Evolutionary conservation across 495 filamentous ascomycete genomes (phyloP), one percentile per base, ranked within the genome.

Genomic region (Cercophora sp.): DNA sequence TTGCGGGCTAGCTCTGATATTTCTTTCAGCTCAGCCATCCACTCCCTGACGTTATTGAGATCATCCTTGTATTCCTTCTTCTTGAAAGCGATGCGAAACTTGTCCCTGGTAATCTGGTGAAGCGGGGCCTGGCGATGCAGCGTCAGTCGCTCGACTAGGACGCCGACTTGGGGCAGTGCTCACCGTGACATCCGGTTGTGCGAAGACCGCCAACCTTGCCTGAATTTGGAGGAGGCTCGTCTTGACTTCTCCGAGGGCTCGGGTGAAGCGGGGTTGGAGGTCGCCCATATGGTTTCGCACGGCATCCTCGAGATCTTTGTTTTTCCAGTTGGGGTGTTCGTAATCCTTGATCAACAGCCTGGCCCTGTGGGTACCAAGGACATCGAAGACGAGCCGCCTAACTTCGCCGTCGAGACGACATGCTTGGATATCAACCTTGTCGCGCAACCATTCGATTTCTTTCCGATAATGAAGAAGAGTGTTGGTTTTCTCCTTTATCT

Each of bases 1-100:
- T 22, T 19, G 5, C 27, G 29, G 9, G 48, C 48, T 8, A 51
- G 48, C 16, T 51, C 41, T 25, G 34, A 10, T 5, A 51, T 51
- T 22, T 36, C 22, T 25, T 27, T 51, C 48, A 39, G 35, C 48
- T 51, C 48, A 0, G 34, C n/a, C 19, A 51, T 41, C 48, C 35
- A 51, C 4, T 41, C 48, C 34, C 41, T 51, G 34, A 51, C 22
- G 4, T 26, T 39, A 16, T 5, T 25, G n/a, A 51, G 39, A 26
- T 51, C 48, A 4, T 51, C 48, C 8, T 51, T 40, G 48, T 51
- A 51, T 20, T 51, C 34, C 29, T 51, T 36, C 15, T 51, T 51
- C 5, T 39, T 37, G 10, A 51, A 51, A 15, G 35, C 34, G 8
- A 51, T 19, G 4, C 48, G 48, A 22, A 51, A 51, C 16, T 27